These are phyloP conservation scores for Russula virescens DNA, from an alignment of 768 basidiomycete genomes.

Conservation along the genomic window DNA sequence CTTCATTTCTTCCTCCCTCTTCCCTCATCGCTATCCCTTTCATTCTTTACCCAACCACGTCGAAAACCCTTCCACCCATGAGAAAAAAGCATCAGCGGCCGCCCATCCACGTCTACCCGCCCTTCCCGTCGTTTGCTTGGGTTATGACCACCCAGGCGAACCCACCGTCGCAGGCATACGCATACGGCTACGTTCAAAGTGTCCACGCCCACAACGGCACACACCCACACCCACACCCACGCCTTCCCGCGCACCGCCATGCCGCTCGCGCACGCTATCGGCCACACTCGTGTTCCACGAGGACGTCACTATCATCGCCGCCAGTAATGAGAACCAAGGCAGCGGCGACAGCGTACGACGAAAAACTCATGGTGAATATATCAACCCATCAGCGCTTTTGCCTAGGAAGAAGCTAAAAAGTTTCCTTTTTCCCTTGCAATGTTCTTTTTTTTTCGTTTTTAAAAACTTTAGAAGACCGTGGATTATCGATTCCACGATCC, in stretches of 20 bases:
- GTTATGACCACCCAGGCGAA: slow-evolving; percentile 15
- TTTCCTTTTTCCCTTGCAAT: too few species aligned
- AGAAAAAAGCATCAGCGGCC: not conserved
- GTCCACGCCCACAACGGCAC: not conserved
- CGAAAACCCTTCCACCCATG: not conserved
- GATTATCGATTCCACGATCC: slow-evolving; percentile 14
- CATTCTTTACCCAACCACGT: too few species aligned
- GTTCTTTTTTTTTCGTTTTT: not conserved
- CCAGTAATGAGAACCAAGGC: too few species aligned
- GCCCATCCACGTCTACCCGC: not conserved
- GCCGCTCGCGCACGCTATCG: not conserved
- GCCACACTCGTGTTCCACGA: not conserved
- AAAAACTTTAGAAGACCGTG: slow-evolving; percentile 11
- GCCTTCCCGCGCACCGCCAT: not conserved
- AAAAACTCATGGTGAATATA: slow-evolving; percentile 5
- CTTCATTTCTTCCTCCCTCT: not conserved
- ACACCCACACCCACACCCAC: not conserved
- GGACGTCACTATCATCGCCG: not conserved
- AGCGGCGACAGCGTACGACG: not conserved
- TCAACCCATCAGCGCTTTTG: not conserved
- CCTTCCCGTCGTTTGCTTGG: slow-evolving; percentile 20
- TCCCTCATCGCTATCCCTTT: not conserved
- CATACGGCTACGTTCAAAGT: slow-evolving; percentile 14
- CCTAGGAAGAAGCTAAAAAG: not conserved
- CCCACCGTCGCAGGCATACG: slow-evolving; percentile 1